A percentile compares a stretch with the other conserved stretches of the same genome.
phyloP scores from a whole-genome alignment of 2,329 filamentous ascomycete genomes.

The Dothidotthia symphoricarpi region DNA sequence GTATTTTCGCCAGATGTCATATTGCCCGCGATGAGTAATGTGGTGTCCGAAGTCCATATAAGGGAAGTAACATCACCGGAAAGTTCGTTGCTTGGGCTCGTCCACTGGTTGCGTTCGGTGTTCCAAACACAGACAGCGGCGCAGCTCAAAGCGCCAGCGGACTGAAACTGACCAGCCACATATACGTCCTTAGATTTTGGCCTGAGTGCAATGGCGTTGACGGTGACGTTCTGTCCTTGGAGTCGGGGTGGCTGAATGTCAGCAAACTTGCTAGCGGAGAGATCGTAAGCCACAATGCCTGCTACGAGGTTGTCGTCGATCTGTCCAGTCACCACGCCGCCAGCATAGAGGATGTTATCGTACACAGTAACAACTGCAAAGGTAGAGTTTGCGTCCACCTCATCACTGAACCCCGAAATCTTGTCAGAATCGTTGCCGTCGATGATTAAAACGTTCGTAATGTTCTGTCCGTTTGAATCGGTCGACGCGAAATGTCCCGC shows the following conservation, averaged over 20 bases:
- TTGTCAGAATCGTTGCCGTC: conserved; percentile 68
- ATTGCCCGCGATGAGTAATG: conserved; percentile 75
- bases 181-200: conserved; percentile 73
- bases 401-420: conserved; percentile 67
- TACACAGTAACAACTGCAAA: conserved; percentile 64
- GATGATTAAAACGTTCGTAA: conserved; percentile 80
- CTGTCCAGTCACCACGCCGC: conserved; percentile 73
- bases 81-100: conserved; percentile 69
- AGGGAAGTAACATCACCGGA: conserved; percentile 69
- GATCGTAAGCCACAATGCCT: conserved; percentile 78
- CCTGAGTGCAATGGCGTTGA: conserved; percentile 72
- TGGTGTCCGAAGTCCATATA: conserved; percentile 71
- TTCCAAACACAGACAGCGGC: conserved; percentile 79
- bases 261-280: conserved; percentile 61
- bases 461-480: conserved; percentile 64
- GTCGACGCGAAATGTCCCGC: conserved; percentile 81
- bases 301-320: conserved; percentile 62
- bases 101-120: conserved; percentile 71
- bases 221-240: conserved; percentile 65
- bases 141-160: conserved; percentile 79
- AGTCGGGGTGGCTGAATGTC: conserved; percentile 73
- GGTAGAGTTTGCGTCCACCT: conserved; percentile 68
- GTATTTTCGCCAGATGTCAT: conserved; percentile 65
- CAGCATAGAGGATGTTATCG: conserved; percentile 67
- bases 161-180: conserved; percentile 81